phyloP scores from a whole-genome alignment of 192 early-diverging fungal genomes.

The Linnemannia hyalina region DNA sequence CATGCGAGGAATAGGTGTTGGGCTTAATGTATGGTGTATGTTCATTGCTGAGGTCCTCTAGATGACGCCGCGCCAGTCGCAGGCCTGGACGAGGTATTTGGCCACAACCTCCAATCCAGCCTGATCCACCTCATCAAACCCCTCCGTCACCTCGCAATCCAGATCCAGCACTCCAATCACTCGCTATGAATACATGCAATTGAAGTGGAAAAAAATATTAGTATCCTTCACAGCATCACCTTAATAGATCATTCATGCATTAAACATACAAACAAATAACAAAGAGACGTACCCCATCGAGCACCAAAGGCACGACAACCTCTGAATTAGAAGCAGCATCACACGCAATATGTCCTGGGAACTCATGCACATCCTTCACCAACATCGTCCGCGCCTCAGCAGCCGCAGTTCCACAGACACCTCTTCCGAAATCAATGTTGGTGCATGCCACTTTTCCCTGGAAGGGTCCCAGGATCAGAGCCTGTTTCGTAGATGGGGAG shows the following conservation, averaged over 20 bases:
- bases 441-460: conserved; percentile 94
- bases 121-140: conserved; percentile 78
- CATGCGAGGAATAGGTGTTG: no score
- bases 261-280: neutral
- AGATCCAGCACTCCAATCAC: conserved; percentile 80
- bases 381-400: conserved; percentile 65
- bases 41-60: neutral
- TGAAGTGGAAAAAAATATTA: conserved; percentile 3
- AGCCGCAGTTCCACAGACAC: conserved; percentile 93
- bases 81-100: conserved; percentile 63
- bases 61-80: conserved; percentile 57
- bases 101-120: conserved; percentile 76
- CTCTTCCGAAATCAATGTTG: conserved; percentile 82
- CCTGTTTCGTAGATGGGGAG: conserved; percentile 13
- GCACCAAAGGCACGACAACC: conserved; percentile 85
- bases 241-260: no score
- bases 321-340: conserved; percentile 88
- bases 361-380: conserved; percentile 85
- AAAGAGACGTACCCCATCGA: conserved; percentile 55
- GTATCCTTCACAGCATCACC: neutral
- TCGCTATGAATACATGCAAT: conserved; percentile 37
- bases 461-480: conserved; percentile 90
- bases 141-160: conserved; percentile 72
- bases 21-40: neutral
- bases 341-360: conserved; percentile 93